Evolutionary conservation across 139 green algal genomes (phyloP).

Genomic region (Zygnema circumcarinatum): DNA sequence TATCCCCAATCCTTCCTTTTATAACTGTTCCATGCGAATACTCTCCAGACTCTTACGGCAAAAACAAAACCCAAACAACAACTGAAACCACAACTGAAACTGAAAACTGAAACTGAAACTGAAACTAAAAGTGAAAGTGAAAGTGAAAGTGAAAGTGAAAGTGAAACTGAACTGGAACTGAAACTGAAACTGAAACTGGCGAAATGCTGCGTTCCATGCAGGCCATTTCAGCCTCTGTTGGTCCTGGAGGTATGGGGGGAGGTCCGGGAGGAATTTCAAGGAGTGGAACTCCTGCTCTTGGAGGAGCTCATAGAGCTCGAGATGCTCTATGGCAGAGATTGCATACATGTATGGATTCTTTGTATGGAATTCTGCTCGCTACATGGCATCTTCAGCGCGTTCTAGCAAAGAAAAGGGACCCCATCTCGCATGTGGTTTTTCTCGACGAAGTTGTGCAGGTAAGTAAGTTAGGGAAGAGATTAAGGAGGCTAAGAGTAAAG

Average conservation of each 20-base stretch:
- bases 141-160: no score
- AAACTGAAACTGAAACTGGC: no score
- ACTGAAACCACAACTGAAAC: no score
- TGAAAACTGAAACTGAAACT: no score
- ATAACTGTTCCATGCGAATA: no score
- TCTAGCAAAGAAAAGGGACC: slow-evolving; percentile 92
- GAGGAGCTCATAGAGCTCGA: slow-evolving; percentile 44
- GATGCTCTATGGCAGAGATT: slow-evolving; percentile 76
- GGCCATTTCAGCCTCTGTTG: slow-evolving; percentile 13
- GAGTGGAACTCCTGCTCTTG: slow-evolving; percentile 48
- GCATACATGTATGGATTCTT: slow-evolving; percentile 67
- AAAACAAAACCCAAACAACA: no score
- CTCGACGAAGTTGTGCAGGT: slow-evolving; percentile 75
- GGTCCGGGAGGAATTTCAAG: slow-evolving; percentile 8
- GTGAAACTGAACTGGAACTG: no score
- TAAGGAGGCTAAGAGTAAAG: no score
- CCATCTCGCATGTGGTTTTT: slow-evolving; percentile 88
- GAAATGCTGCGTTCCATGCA: neutral
- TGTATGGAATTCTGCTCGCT: slow-evolving; percentile 65
- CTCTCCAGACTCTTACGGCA: no score
- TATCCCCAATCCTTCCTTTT: slow-evolving; percentile 1
- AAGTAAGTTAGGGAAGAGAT: neutral
- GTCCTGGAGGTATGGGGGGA: neutral
- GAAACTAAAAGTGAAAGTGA: no score
- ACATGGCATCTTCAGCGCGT: slow-evolving; percentile 80